Conservation (phyloP, 768 basidiomycete species). For the Gymnopilus dilepis region DNA sequence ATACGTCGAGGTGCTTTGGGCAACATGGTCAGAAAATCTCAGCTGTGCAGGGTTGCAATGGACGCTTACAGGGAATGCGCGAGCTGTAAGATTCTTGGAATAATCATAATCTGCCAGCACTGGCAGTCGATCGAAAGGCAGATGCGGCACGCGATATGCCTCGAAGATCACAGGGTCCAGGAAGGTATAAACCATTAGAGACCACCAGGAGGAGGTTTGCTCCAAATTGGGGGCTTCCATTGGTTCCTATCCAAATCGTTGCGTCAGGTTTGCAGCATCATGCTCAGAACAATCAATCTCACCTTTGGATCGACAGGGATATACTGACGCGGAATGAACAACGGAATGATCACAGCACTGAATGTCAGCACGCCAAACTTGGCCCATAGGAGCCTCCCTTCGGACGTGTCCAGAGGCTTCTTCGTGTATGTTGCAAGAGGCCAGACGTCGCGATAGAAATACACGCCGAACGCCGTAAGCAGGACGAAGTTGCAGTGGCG, state of each 20-base stretch:
- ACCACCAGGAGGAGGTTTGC: constrained; percentile 56
- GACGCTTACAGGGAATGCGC: constrained; percentile 25
- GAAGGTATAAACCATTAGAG: constrained; percentile 54
- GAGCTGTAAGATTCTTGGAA: constrained; percentile 29
- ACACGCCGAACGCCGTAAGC: constrained; percentile 46
- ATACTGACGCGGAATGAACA: constrained; percentile 57
- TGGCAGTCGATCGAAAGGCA: constrained; percentile 58
- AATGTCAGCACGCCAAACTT: constrained; percentile 37
- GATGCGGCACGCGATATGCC: constrained; percentile 48
- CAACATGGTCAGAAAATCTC: constrained; percentile 19
- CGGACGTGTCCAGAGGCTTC: constrained; percentile 45
- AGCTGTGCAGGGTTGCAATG: neutral
- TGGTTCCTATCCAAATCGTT: neutral
- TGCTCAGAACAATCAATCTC: too few relatives aligned
- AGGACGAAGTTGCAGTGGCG: constrained; percentile 30
- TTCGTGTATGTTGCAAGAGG: constrained; percentile 55
- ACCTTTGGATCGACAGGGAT: constrained; percentile 55
- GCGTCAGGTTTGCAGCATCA: too few relatives aligned
- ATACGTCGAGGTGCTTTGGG: constrained; percentile 44
- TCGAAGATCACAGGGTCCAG: constrained; percentile 56
- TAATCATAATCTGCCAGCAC: constrained; percentile 67
- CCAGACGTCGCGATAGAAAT: constrained; percentile 58
- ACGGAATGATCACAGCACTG: constrained; percentile 53
- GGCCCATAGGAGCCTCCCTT: constrained; percentile 34
- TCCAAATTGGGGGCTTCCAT: constrained; percentile 44